A percentile compares a stretch with the other conserved stretches of the same genome.
phyloP scores from a whole-genome alignment of 371 early-diverging fungal species.

The Syncephalis fuscata region DNA sequence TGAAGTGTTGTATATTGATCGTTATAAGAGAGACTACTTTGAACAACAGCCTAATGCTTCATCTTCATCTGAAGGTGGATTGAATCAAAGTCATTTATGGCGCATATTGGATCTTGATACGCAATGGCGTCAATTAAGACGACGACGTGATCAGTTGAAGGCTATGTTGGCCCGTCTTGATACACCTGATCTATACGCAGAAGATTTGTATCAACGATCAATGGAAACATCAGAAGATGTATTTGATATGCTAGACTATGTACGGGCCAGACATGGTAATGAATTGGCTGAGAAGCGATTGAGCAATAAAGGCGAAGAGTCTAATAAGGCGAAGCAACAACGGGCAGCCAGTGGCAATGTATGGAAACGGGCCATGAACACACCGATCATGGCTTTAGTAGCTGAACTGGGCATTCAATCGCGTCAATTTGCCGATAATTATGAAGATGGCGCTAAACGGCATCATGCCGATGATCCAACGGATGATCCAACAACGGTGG shows the following conservation, averaged over 20 bases:
- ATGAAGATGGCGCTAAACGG: conserved; percentile 28
- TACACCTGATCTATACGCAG: conserved; percentile 28
- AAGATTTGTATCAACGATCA: conserved; percentile 12
- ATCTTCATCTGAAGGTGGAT: too few relatives aligned
- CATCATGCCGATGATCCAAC: conserved; percentile 32
- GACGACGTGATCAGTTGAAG: conserved; percentile 26
- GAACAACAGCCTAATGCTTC: conserved; percentile 16
- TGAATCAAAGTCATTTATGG: conserved; percentile 25
- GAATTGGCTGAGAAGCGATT: not conserved
- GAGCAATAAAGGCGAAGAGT: not conserved
- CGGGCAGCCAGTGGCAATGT: conserved; percentile 9
- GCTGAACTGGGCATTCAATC: conserved; percentile 35
- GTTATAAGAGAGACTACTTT: conserved; percentile 75
- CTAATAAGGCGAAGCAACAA: too few relatives aligned
- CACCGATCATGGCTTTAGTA: conserved; percentile 37
- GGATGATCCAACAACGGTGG: conserved; percentile 37
- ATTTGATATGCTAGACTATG: conserved; percentile 53
- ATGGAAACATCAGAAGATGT: conserved; percentile 51
- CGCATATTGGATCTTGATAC: conserved; percentile 69
- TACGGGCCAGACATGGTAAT: conserved; percentile 27
- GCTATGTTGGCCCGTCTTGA: conserved; percentile 21
- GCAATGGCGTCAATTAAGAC: conserved; percentile 52
- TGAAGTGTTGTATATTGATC: conserved; percentile 84
- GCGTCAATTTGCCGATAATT: conserved; percentile 46
- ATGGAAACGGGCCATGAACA: conserved; percentile 29